Conservation (phyloP, 2,329 filamentous ascomycete species). For the Paracoccidioides brasiliensis region DNA sequence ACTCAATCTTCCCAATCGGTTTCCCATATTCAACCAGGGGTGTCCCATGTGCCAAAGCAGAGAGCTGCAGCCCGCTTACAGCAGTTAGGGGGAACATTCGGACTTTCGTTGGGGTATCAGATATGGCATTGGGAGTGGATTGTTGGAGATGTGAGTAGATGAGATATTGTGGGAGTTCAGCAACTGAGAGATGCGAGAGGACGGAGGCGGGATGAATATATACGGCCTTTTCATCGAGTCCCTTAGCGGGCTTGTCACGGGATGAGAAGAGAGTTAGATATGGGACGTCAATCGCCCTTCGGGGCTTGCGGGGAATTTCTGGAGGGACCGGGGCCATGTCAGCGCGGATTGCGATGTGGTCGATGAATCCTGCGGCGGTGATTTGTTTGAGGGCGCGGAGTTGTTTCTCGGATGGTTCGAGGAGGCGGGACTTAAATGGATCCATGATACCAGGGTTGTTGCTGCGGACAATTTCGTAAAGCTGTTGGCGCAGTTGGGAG, state of each 20-base stretch:
- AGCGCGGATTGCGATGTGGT: constrained; percentile 83
- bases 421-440: constrained; percentile 37
- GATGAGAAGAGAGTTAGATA: constrained; percentile 76
- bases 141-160: constrained; percentile 79
- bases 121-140: constrained; percentile 40
- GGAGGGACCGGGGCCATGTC: constrained; percentile 68
- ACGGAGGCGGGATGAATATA: constrained; percentile 80
- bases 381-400: constrained; percentile 79
- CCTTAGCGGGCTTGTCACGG: constrained; percentile 31
- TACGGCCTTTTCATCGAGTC: constrained; percentile 51
- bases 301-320: constrained; percentile 54
- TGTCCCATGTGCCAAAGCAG: constrained; percentile 69
- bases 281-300: constrained; percentile 79
- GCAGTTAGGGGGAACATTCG: constrained; percentile 81
- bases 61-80: constrained; percentile 60
- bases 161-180: constrained; percentile 74
- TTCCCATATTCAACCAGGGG: constrained; percentile 76
- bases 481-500: constrained; percentile 66
- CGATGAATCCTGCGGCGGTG: constrained; percentile 80
- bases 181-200: constrained; percentile 54
- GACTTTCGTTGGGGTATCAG: constrained; percentile 55
- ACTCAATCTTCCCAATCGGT: constrained; percentile 68
- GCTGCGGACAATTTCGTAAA: constrained; percentile 64
- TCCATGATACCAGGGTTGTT: constrained; percentile 47
- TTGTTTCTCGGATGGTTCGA: constrained; percentile 52